Conservation (phyloP, 192 early-diverging fungal species). For the Glomus cerebriforme region DNA sequence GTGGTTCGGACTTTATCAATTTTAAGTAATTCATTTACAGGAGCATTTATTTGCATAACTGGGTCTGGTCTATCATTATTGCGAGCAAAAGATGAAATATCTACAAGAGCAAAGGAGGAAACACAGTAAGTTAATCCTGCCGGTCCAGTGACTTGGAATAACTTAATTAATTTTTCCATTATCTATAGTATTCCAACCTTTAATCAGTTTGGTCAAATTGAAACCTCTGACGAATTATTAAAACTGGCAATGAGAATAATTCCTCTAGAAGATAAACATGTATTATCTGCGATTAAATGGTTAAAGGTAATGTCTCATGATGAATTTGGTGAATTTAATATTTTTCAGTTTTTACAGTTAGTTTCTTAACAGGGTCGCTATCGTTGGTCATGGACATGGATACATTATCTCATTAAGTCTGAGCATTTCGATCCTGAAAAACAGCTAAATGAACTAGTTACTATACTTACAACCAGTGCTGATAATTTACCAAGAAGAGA, state of each 20-base stretch:
- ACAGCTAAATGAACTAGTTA: neutral
- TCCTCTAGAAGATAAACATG: neutral
- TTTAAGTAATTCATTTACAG: neutral
- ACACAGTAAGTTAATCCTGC: neutral
- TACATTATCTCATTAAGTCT: neutral
- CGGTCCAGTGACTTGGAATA: no score
- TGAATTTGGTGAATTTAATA: neutral
- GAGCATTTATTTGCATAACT: neutral
- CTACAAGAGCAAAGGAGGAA: neutral
- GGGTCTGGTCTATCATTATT: neutral
- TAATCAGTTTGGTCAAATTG: constrained; percentile 18
- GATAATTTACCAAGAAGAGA: no score
- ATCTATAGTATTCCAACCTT: constrained; percentile 15
- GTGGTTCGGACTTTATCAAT: neutral
- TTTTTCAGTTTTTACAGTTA: constrained; percentile 1
- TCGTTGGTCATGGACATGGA: neutral
- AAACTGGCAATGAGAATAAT: neutral
- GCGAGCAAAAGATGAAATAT: neutral
- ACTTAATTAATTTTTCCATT: constrained; percentile 6
- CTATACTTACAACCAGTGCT: neutral
- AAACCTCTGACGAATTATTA: constrained; percentile 1
- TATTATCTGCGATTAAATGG: neutral
- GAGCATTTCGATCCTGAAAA: neutral
- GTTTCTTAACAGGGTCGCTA: neutral
- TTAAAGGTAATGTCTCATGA: constrained; percentile 1